Evolutionary conservation across 441 rosid genomes (phyloP), one percentile per base, ranked within the genome.

Genomic region (Populus tomentosa): DNA sequence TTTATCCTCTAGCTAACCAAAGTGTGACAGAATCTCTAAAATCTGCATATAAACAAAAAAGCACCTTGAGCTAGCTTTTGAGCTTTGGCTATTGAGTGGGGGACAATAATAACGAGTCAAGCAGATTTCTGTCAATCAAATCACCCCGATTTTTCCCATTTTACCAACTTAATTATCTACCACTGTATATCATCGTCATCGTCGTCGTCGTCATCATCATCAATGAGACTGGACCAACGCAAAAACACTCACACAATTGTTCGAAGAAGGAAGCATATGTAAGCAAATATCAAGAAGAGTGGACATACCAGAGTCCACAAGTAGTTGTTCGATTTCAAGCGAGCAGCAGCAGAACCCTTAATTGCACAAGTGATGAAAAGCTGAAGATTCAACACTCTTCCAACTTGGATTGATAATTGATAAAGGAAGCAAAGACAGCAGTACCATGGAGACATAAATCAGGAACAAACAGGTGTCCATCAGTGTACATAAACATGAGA

Each of bases 91-190:
- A 53, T 80, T 71, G 56, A 82, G 83, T 80, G 82, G 86, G 79
- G 79, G 84, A 88, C 83, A 82, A 80, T 53, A 76, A 83, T 72
- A 79, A 84, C 70, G 64, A 76, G 83, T 61, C 80, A 82, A 84
- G 79, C 72, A 75, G 59, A 82, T 80, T 70, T 72, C 82, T 59
- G 69, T 84, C 86, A 85, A 80, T 82, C 89, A 80, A 79, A 74
- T 81, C 83, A 77, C 64, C 78, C 53, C 65, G 38, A 70, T 74
- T 69, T 59, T 59, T 32, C 56, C 38, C 8, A 50, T 72, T 26
- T 21, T 30, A 72, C 56, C 75, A 63, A 75, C 71, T 77, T 53
- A 71, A 65, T 71, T 11, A 70, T 38, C 38, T 53, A 67, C 21
- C 68, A 75, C 23, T 23, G 65, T 61, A 21, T 23, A 79, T 30